phyloP scores from a whole-genome alignment of 305 asterid species.

The Fraxinus sp. region DNA sequence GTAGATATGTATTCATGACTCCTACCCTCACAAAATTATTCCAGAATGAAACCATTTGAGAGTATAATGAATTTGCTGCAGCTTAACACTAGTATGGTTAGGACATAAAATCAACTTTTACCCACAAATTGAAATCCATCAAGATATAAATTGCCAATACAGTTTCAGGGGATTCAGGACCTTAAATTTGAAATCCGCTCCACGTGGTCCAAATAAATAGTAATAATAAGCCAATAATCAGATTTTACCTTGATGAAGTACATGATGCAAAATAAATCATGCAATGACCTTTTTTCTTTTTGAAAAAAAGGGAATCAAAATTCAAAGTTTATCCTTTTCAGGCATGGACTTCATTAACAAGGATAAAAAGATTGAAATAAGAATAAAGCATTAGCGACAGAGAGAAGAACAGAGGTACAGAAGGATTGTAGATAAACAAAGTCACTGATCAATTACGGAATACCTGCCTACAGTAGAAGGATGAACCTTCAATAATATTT shows the following conservation, averaged over 20 bases:
- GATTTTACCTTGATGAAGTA: neutral
- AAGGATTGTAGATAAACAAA: constrained; percentile 17
- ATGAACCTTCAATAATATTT: constrained; percentile 33
- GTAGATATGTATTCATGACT: neutral
- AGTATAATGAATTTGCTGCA: neutral
- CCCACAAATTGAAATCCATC: neutral
- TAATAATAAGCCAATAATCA: neutral
- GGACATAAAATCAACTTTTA: neutral
- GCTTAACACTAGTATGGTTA: neutral
- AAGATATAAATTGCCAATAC: neutral
- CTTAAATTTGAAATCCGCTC: neutral
- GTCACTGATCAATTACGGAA: constrained; percentile 12
- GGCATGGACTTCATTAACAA: constrained; percentile 12
- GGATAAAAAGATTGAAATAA: neutral
- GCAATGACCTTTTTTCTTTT: neutral
- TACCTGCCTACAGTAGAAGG: constrained; percentile 61
- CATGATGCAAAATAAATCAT: neutral
- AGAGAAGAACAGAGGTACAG: neutral
- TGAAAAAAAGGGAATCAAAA: neutral
- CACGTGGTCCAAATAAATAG: neutral
- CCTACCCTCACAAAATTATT: neutral
- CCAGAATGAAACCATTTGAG: neutral
- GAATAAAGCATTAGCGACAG: neutral
- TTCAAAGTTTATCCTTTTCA: neutral
- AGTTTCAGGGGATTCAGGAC: constrained; percentile 1